A percentile compares a stretch with the other conserved stretches of the same genome.
Evolutionary conservation across 768 basidiomycete genomes (phyloP).

Genomic region (Strobilomyces confusus): DNA sequence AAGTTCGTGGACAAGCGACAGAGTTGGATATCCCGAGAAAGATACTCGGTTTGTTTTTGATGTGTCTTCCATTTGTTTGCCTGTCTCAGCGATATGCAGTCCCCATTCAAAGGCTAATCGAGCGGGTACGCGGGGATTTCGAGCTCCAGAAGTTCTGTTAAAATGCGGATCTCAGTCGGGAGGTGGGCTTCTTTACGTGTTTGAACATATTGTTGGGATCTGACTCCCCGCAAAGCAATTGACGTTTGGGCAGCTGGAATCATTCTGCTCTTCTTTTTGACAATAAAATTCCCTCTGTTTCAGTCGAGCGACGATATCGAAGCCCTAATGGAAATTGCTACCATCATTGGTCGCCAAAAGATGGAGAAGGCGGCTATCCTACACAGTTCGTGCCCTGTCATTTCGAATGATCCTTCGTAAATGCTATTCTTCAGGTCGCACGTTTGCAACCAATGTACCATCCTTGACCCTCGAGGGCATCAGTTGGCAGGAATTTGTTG

Average conservation of each 20-base stretch:
- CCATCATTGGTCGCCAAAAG: slow-evolving; percentile 73
- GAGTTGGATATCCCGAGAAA: slow-evolving; percentile 74
- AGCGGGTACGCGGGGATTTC: slow-evolving; percentile 94
- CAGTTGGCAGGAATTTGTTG: slow-evolving; percentile 71
- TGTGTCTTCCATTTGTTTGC: not conserved
- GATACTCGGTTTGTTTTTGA: slow-evolving; percentile 55
- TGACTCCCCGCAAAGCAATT: slow-evolving; percentile 57
- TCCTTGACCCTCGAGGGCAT: slow-evolving; percentile 63
- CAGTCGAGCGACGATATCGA: slow-evolving; percentile 93
- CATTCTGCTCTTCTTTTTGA: slow-evolving; percentile 89
- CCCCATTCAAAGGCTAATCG: slow-evolving; percentile 90
- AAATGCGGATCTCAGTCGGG: slow-evolving; percentile 94
- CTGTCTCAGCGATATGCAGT: slow-evolving; percentile 33
- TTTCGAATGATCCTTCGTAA: slow-evolving; percentile 1
- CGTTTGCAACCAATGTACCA: slow-evolving; percentile 88
- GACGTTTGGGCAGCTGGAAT: slow-evolving; percentile 96
- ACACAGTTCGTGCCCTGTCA: slow-evolving; percentile 62
- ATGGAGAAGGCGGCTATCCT: slow-evolving; percentile 85
- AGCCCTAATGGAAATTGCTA: slow-evolving; percentile 91
- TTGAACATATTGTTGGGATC: not conserved
- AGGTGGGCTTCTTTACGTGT: slow-evolving; percentile 50
- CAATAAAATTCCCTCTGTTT: slow-evolving; percentile 90
- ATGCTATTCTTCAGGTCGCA: slow-evolving; percentile 58
- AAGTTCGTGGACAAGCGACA: slow-evolving; percentile 53
- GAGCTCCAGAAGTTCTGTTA: slow-evolving; percentile 92